Percentiles rank a stretch among this genome's conserved stretches.
phyloP scores from a whole-genome alignment of 345 rosid genomes.

The Euclidium syriacum region DNA sequence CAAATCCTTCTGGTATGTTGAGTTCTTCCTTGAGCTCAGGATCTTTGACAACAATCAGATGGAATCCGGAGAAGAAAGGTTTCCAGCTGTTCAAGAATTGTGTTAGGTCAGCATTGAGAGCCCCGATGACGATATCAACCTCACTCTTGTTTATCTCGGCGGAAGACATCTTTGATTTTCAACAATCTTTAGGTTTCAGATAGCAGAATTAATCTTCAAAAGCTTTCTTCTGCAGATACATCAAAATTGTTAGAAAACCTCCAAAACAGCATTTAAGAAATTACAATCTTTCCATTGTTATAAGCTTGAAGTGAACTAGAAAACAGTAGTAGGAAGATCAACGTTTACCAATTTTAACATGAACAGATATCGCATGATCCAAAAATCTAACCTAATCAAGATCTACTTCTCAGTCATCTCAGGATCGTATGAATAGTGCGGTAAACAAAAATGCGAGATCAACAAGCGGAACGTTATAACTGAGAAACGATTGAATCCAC shows the following conservation, averaged over 20 bases:
- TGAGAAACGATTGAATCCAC: not conserved
- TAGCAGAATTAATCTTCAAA: not conserved
- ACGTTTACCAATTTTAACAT: not conserved
- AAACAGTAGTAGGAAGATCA: not conserved
- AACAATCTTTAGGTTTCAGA: not conserved
- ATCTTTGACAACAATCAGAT: slow-evolving; percentile 84
- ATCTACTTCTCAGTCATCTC: slow-evolving; percentile 3
- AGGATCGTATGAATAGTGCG: slow-evolving; percentile 1
- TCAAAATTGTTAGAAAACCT: slow-evolving; percentile 6
- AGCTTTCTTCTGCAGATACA: slow-evolving; percentile 17
- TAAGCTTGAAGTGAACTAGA: not conserved
- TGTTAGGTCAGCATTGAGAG: slow-evolving; percentile 67
- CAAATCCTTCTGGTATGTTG: slow-evolving; percentile 75
- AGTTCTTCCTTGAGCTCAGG: slow-evolving; percentile 90
- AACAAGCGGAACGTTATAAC: not conserved
- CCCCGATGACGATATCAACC: slow-evolving; percentile 90
- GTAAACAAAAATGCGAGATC: not conserved
- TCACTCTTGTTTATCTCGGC: slow-evolving; percentile 53
- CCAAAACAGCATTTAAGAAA: not conserved
- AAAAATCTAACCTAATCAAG: slow-evolving; percentile 4
- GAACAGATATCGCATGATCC: not conserved
- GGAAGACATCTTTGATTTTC: slow-evolving; percentile 43
- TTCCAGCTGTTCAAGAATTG: slow-evolving; percentile 73
- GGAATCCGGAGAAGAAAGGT: slow-evolving; percentile 60
- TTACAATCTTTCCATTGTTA: not conserved